phyloP scores from a whole-genome alignment of 2,329 filamentous ascomycete genomes.

The Fusarium metavorans region DNA sequence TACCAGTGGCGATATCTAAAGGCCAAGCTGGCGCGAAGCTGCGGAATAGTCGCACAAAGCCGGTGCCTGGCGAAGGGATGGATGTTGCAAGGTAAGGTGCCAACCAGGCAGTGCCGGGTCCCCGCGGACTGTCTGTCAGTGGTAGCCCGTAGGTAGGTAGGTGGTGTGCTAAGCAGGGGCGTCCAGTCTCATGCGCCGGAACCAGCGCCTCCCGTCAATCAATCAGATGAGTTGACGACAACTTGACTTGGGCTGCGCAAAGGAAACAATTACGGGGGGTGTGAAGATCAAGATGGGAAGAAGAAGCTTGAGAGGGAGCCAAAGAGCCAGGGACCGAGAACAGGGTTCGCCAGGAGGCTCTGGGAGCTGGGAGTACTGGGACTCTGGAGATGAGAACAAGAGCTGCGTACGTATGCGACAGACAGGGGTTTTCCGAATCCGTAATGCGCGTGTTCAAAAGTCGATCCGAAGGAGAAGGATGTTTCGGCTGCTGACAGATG shows the following conservation, averaged over 20 bases:
- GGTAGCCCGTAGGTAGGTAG: not conserved
- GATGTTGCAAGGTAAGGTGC: constrained; percentile 9
- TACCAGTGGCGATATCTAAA: constrained; percentile 14
- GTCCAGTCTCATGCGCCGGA: constrained; percentile 6
- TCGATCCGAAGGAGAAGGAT: constrained; percentile 2
- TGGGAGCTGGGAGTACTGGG: not conserved
- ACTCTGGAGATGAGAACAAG: constrained; percentile 10
- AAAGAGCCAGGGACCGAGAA: not conserved
- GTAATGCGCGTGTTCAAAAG: constrained; percentile 1
- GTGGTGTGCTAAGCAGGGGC: constrained; percentile 12
- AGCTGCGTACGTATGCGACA: constrained; percentile 7
- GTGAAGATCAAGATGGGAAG: not conserved
- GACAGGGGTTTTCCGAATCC: constrained; percentile 9
- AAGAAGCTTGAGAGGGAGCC: constrained; percentile 2
- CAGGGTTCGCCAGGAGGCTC: constrained; percentile 1
- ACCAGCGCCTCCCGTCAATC: constrained; percentile 4
- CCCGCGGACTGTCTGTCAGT: not conserved
- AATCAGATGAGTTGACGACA: constrained; percentile 11
- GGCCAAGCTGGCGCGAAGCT: constrained; percentile 5
- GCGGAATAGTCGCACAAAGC: constrained; percentile 6
- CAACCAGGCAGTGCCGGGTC: constrained; percentile 2
- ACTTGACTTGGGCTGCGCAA: not conserved
- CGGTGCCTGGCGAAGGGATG: constrained; percentile 4
- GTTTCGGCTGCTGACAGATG: not conserved
- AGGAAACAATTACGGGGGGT: constrained; percentile 1